Conservation (phyloP, 768 basidiomycete species). For the Lepiota subincarnata region DNA sequence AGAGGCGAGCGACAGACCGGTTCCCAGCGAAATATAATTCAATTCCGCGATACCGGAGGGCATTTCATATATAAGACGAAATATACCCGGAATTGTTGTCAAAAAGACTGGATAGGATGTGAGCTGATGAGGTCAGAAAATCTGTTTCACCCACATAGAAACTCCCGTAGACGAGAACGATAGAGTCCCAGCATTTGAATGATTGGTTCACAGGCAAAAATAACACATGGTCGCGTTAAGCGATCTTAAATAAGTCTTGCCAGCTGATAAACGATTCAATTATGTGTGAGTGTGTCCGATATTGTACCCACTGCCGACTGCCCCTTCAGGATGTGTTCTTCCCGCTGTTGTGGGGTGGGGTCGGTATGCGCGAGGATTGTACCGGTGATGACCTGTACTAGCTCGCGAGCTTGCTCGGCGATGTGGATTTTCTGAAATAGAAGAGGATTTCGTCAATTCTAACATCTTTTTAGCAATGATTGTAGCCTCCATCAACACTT, state of each 20-base stretch:
- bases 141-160: slow-evolving; percentile 43
- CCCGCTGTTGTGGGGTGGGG: too few relatives aligned
- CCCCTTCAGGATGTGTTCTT: slow-evolving; percentile 9
- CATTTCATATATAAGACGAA: slow-evolving; percentile 50
- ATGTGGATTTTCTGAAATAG: too few relatives aligned
- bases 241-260: slow-evolving; percentile 47
- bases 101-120: slow-evolving; percentile 47
- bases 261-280: slow-evolving; percentile 32
- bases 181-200: slow-evolving; percentile 63
- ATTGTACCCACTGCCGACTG: slow-evolving; percentile 38
- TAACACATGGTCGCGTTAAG: slow-evolving; percentile 63
- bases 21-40: slow-evolving; percentile 67
- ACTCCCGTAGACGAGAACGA: slow-evolving; percentile 65
- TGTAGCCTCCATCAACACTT: too few relatives aligned
- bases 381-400: too few relatives aligned
- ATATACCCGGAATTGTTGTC: slow-evolving; percentile 61
- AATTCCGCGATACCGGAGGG: slow-evolving; percentile 55
- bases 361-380: too few relatives aligned
- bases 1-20: slow-evolving; percentile 52
- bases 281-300: too few relatives aligned
- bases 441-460: too few relatives aligned
- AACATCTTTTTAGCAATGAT: too few relatives aligned
- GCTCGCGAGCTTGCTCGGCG: too few relatives aligned
- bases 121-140: too few relatives aligned
- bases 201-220: slow-evolving; percentile 61